These are phyloP conservation scores for Ascochyta viciae-villosae DNA, from an alignment of 2,329 filamentous ascomycete species.

Conservation along the genomic window DNA sequence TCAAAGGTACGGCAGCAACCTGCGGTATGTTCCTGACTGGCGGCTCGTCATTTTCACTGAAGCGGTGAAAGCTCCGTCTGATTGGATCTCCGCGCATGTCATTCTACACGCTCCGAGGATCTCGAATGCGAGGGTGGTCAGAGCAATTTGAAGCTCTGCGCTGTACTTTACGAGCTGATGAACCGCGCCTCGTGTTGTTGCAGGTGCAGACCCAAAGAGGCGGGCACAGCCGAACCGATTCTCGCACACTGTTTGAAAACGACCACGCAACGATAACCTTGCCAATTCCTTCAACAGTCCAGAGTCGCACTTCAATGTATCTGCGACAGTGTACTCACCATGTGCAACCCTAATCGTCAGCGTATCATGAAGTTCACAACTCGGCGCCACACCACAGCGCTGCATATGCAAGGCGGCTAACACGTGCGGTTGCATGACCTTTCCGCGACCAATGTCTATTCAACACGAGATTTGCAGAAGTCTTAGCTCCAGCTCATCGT, in stretches of 20 bases:
- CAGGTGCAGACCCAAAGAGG: background rate
- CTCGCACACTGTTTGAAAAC: background rate
- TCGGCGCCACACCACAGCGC: conserved; percentile 24
- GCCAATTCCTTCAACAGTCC: background rate
- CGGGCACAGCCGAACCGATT: conserved; percentile 3
- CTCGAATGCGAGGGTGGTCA: conserved; percentile 12
- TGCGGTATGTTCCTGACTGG: conserved; percentile 34
- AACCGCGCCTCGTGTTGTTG: conserved; percentile 7
- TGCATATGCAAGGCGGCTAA: conserved; percentile 21
- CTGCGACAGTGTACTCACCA: conserved; percentile 14
- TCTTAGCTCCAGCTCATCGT: conserved; percentile 29
- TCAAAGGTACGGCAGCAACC: conserved; percentile 27
- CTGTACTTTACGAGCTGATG: conserved; percentile 6
- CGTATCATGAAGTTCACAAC: conserved; percentile 35
- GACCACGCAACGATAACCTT: background rate
- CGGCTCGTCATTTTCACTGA: conserved; percentile 24
- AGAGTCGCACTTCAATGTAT: conserved; percentile 9
- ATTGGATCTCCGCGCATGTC: conserved; percentile 31
- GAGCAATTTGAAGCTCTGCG: conserved; percentile 18
- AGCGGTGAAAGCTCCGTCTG: conserved; percentile 38
- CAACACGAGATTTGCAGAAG: conserved; percentile 22
- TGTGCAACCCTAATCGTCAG: conserved; percentile 20
- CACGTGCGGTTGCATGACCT: conserved; percentile 20
- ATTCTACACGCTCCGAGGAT: conserved; percentile 18
- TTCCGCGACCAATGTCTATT: conserved; percentile 23